These are phyloP conservation scores for Pleurotus citrinopileatus DNA, from an alignment of 768 basidiomycete species.

Conservation along the genomic window DNA sequence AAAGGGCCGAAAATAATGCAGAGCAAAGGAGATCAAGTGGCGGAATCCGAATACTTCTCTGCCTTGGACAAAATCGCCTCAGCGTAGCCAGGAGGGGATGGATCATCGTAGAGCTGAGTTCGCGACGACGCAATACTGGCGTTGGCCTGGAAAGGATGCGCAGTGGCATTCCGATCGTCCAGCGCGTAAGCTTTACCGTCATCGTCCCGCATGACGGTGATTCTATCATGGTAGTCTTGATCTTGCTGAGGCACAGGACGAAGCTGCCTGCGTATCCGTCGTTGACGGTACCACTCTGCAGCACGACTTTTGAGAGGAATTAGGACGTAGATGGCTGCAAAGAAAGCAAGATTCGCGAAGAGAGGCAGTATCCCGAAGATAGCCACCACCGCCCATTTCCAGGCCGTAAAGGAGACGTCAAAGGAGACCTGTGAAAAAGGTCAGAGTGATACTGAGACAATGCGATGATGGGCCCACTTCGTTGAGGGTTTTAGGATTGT, in stretches of 20 bases:
- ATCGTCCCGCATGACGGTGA: neutral
- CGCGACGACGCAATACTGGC: neutral
- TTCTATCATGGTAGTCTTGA: neutral
- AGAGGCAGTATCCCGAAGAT: constrained; percentile 17
- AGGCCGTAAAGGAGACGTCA: constrained; percentile 13
- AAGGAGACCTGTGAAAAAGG: constrained; percentile 4
- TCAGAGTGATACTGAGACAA: neutral
- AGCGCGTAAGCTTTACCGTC: neutral
- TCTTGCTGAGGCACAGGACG: neutral
- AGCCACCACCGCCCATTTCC: constrained; percentile 17
- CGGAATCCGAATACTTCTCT: neutral
- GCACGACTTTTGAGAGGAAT: neutral
- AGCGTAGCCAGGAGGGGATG: neutral
- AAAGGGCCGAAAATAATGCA: no score
- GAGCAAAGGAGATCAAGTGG: no score
- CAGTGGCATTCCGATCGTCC: neutral
- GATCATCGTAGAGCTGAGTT: neutral
- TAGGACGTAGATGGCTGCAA: neutral
- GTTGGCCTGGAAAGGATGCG: neutral
- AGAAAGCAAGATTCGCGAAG: constrained; percentile 1
- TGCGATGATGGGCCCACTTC: constrained; percentile 7
- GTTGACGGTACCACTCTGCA: neutral
- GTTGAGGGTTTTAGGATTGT: constrained; percentile 11
- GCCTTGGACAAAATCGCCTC: neutral
- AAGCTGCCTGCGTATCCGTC: neutral